Percentiles rank a stretch among this genome's conserved stretches.
Evolutionary conservation across 192 early-diverging fungal species (phyloP).

Genomic region (Piromyces finnis): DNA sequence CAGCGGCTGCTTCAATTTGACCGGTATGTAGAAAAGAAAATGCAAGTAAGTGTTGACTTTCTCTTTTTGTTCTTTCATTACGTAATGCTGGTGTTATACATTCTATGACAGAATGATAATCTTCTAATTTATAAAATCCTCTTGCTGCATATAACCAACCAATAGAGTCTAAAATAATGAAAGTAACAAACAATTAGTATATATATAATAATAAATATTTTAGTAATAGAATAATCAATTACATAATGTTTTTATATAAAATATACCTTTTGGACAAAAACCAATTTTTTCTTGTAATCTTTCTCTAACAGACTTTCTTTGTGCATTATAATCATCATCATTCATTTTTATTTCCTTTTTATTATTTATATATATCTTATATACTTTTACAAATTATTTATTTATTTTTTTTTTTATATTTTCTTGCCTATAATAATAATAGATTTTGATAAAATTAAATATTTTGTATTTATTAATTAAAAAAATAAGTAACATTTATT

Average conservation of each 20-base stretch:
- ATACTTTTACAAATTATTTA: too few relatives aligned
- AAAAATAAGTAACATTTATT: too few relatives aligned
- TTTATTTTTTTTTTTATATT: too few relatives aligned
- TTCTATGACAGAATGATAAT: conserved; percentile 44
- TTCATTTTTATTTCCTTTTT: too few relatives aligned
- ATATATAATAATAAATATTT: too few relatives aligned
- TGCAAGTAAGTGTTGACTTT: conserved; percentile 38
- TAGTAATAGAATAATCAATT: too few relatives aligned
- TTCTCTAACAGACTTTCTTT: conserved; percentile 21
- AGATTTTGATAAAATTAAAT: too few relatives aligned
- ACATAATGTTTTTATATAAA: neutral
- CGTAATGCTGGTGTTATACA: conserved; percentile 36
- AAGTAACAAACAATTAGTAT: too few relatives aligned
- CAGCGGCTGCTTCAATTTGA: conserved; percentile 33
- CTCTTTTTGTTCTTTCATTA: conserved; percentile 37
- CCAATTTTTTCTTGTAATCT: conserved; percentile 22
- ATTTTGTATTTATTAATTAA: too few relatives aligned
- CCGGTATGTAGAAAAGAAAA: conserved; percentile 34
- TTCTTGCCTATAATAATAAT: too few relatives aligned
- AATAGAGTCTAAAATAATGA: conserved; percentile 41
- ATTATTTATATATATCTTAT: too few relatives aligned
- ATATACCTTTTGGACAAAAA: conserved; percentile 40
- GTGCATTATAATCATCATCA: neutral
- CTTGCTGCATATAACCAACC: conserved; percentile 43
- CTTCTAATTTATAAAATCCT: conserved; percentile 39